These are phyloP conservation scores for Wallacemonas collosoma DNA, from an alignment of 208 protist genomes.

Conservation along the genomic window DNA sequence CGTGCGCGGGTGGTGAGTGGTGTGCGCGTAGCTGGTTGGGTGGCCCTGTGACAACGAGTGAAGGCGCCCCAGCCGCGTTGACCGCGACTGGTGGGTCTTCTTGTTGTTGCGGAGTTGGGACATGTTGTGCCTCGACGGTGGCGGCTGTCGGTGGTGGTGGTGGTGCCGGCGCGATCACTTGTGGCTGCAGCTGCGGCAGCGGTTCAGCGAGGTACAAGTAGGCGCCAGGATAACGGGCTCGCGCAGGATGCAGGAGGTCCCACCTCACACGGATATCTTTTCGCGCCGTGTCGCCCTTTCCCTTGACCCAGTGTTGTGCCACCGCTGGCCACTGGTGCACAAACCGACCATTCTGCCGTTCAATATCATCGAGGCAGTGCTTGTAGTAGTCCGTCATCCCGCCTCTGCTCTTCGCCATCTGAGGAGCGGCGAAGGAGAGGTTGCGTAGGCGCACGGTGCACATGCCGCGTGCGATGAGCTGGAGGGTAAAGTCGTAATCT, in stretches of 20 bases:
- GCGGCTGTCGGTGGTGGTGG: not conserved
- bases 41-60: not conserved
- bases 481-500: constrained; percentile 91
- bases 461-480: constrained; percentile 77
- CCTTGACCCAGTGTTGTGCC: constrained; percentile 78
- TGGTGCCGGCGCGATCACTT: not conserved
- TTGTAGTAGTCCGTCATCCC: constrained; percentile 92
- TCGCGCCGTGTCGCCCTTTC: constrained; percentile 52
- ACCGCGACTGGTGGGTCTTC: not conserved
- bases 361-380: constrained; percentile 65
- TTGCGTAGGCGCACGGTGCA: constrained; percentile 81
- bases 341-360: constrained; percentile 69
- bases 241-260: constrained; percentile 66
- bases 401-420: constrained; percentile 79
- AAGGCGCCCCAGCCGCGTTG: not conserved
- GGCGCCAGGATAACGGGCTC: constrained; percentile 49
- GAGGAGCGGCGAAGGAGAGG: constrained; percentile 79
- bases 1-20: not conserved
- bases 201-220: constrained; percentile 50
- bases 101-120: not conserved
- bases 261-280: constrained; percentile 82
- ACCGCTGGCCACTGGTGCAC: constrained; percentile 71
- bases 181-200: constrained; percentile 50
- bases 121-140: not conserved
- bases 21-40: not conserved